Base-by-base conservation (phyloP, 371 early-diverging fungal genomes). In the Catenaria anguillulae region DNA sequence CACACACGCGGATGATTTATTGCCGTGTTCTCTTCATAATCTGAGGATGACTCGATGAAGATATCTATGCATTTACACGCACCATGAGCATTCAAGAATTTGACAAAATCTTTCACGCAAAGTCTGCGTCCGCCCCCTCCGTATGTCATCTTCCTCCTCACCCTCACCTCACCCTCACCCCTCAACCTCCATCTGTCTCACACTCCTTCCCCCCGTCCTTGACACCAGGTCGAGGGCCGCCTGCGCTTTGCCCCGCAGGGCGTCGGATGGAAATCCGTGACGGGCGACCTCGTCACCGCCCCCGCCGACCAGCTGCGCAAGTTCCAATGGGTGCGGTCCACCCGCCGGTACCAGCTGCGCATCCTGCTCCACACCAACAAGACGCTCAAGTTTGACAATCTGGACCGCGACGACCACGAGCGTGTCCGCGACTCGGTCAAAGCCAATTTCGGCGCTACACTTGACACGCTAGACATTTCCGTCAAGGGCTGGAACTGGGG, bases 401-500 rank as follows among this genome's bases (percentile, higher is more conserved):
- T 97, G 65, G 76, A 77, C 34, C 68, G 76, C 60, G 91, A 92
- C 50, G 91, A 88, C 70, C 62, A 69, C 62, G 96, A 94, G 21
- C 74, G 77, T 33, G 68, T 96, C 50, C 80, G 78, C 52, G 82
- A 86, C 40, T 72, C 83, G 13, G 64, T 87, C 46, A 84, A 83
- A 65, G 62, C 70, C 23, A 75, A 78, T 65, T 93, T 88, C 74
- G 79, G 83, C 54, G 63, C 88, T 29, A 72, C 74, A 4, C 65
- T 96, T 34, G 97, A 97, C 67, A 65, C 73, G 17, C 86, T 83
- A 63, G 96, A 97, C 61, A 67, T 87, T 52, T 87, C 89, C 61
- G 72, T 93, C 13, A 86, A 84, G 60, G 98, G 98, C 37, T 92
- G 90, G 87, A 95, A 96, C 77, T 95, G 97, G 96, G 97, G 94